Evolutionary conservation across 2,329 filamentous ascomycete species (phyloP), one percentile per base, ranked within the genome.

Genomic region (Hypoxylon sp.): DNA sequence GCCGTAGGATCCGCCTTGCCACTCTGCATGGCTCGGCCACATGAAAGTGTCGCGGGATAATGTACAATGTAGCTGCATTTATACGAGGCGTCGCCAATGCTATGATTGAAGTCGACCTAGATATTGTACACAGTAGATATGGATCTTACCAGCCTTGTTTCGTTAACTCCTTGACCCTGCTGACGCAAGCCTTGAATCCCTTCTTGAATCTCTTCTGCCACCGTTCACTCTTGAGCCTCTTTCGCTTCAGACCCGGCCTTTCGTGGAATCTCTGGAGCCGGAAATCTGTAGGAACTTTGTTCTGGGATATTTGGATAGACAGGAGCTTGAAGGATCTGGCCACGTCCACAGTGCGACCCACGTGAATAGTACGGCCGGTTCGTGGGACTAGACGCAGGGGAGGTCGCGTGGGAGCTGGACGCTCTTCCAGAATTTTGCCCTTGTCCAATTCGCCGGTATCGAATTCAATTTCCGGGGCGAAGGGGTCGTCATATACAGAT

Each of bases 231-330:
- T 83, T 84, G 73, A 94, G 80, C 75, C 93, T 87, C 88, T 96
- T 97, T 80, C 90, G 86, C 86, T 92, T 94, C 75, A 93, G 75
- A 1, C 93, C 93, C 0, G 86, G 86, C 51, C 93, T 83, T 84
- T 96, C 93, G 79, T 97, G 91, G 75, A 89, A 93, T 70, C 84
- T 83, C 81, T 96, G 93, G 70, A 74, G 78, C 19, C 80, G 78
- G 58, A 83, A 83, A 73, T 93, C 89, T 2, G 53, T 64, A 71
- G 80, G 83, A 55, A 96, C 81, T 47, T 80, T 83, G 76, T 95
- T 94, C 74, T 78, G 74, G 4, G 72, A 69, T 33, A 82, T 76
- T 55, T 83, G 74, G 42, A 74, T 73, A 44, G 81, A 76, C 3
- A 88, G 78, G 5, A 83, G 63, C 35, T 76, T 74, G 42, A 90